Evolutionary conservation across 257 asterid species (phyloP).

Genomic region (Fraxinus cuspidata): DNA sequence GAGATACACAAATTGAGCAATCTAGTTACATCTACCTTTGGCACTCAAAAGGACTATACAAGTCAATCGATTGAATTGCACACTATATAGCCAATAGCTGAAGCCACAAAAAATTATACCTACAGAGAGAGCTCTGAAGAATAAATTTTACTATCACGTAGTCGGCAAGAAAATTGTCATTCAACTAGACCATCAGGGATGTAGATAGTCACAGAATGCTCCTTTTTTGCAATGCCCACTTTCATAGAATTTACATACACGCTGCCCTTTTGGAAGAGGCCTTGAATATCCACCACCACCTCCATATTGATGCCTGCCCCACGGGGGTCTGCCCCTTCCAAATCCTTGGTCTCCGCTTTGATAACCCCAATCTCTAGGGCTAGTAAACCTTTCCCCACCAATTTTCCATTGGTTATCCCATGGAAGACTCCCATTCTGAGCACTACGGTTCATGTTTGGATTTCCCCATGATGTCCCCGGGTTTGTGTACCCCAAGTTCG

Average conservation of each 20-base stretch:
- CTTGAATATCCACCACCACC: constrained; percentile 67
- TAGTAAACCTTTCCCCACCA: constrained; percentile 58
- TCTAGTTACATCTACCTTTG: neutral
- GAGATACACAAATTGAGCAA: neutral
- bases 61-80: neutral
- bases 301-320: constrained; percentile 68
- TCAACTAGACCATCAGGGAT: constrained; percentile 47
- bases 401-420: constrained; percentile 80
- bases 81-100: constrained; percentile 17
- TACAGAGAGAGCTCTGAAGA: constrained; percentile 19
- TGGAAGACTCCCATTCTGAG: constrained; percentile 45
- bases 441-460: constrained; percentile 47
- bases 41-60: neutral
- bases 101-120: constrained; percentile 7
- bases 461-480: constrained; percentile 58
- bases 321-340: constrained; percentile 60
- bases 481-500: constrained; percentile 46
- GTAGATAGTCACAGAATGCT: constrained; percentile 82
- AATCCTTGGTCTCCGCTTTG: constrained; percentile 62
- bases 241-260: constrained; percentile 87
- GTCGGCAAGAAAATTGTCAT: constrained; percentile 21
- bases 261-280: constrained; percentile 67
- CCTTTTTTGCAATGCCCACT: constrained; percentile 94
- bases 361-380: constrained; percentile 68
- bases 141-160: constrained; percentile 33